Percentiles rank a stretch among this genome's conserved stretches.
phyloP scores from a whole-genome alignment of 352 stramenopile species.

The Globisporangium emineosum region DNA sequence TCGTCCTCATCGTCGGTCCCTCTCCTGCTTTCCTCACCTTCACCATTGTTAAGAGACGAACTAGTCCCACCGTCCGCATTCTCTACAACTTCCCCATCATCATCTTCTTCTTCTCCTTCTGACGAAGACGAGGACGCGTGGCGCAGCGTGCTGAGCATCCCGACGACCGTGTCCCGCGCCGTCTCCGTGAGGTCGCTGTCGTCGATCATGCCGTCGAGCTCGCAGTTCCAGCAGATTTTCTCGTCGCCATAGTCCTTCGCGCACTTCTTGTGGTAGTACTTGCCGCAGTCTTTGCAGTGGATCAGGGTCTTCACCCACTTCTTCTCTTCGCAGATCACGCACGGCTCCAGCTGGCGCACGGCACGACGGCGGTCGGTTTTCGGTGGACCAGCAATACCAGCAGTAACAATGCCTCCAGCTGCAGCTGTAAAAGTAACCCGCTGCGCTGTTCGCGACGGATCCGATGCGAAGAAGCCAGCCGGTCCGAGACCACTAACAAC shows the following conservation, averaged over 20 bases:
- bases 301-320: conserved; percentile 32
- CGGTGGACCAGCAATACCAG: conserved; percentile 6
- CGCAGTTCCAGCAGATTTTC: conserved; percentile 71
- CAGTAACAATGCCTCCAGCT: conserved; percentile 15
- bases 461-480: background rate
- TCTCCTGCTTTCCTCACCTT: background rate
- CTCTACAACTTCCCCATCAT: conserved; percentile 8
- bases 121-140: conserved; percentile 13
- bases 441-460: background rate
- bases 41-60: background rate
- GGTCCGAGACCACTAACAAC: background rate
- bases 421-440: background rate
- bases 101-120: conserved; percentile 17
- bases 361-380: conserved; percentile 21
- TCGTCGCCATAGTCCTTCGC: conserved; percentile 70
- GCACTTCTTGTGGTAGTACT: conserved; percentile 74
- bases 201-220: conserved; percentile 71
- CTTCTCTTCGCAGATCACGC: conserved; percentile 57
- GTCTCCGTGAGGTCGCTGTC: conserved; percentile 66
- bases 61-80: background rate
- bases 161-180: conserved; percentile 36
- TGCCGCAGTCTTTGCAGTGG: conserved; percentile 43
- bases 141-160: conserved; percentile 45
- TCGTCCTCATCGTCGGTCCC: conserved; percentile 10
- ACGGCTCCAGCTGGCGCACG: conserved; percentile 38